Base-by-base conservation (phyloP, 2,329 filamentous ascomycete species). In the Penicillium sp. region DNA sequence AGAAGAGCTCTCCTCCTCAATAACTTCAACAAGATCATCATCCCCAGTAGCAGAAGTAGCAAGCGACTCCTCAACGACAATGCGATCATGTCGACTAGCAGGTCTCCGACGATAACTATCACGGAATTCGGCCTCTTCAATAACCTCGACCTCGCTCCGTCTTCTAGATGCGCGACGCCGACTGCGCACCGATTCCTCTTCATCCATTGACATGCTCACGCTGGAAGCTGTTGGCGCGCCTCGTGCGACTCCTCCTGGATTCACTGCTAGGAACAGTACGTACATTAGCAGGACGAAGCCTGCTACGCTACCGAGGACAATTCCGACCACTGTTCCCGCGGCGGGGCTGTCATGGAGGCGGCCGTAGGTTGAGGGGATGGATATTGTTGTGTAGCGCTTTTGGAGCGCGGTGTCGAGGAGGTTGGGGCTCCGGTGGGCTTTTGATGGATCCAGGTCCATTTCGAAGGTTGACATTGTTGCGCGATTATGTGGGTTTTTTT, bases 321-420 rank as follows among this genome's bases (percentile, higher is more conserved):
- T 86, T 50, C 85, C 85, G 9, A 79, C 83, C 1, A 88, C 79
- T 38, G 79, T 79, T 50, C 82, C 84, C 0, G 84, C 79, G 1
- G 76, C 44, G 0, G 83, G 83, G 5, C 83, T 79, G 24, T 72
- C 64, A 66, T 81, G 71, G 32, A 83, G 73, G 48, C 77, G 75
- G 43, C 79, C 76, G 71, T 88, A 88, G 61, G 83, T 83, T 24
- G 82, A 79, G 1, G 85, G 84, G 61, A 88, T 85, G 56, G 83
- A 75, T 60, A 75, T 60, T 48, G 74, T 71, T 50, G 60, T 61
- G 55, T 67, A 67, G 43, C 64, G 63, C 34, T 57, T 61, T 56
- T 64, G 46, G 39, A 61, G 55, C 40, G 51, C 24, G 31, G 27
- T 50, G 50, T 56, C 48, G 3, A 55, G 48, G 56, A 55, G 48